Conservation (phyloP, 495 filamentous ascomycete species). For the Parmelia sp. region DNA sequence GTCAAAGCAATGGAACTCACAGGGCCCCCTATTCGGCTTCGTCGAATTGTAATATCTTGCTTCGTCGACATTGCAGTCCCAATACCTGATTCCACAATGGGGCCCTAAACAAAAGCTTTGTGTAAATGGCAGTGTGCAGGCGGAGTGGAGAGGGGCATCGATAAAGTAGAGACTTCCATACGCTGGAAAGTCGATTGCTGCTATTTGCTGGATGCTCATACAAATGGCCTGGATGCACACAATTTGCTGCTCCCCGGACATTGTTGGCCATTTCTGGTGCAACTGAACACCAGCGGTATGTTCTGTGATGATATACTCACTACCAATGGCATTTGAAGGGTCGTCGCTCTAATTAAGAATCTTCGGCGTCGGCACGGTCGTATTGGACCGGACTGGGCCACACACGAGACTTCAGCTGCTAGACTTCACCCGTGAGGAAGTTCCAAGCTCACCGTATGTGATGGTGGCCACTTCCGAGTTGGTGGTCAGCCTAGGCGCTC, state of each 20-base stretch:
- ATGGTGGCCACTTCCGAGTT: slow-evolving; percentile 44
- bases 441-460: slow-evolving; percentile 34
- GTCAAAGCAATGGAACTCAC: slow-evolving; percentile 30
- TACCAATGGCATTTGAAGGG: slow-evolving; percentile 35
- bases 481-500: slow-evolving; percentile 30
- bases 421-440: neutral
- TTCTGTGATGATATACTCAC: slow-evolving; percentile 44
- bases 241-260: slow-evolving; percentile 36
- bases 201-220: slow-evolving; percentile 31
- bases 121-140: slow-evolving; percentile 29
- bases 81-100: slow-evolving; percentile 36
- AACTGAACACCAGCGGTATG: slow-evolving; percentile 35
- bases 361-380: slow-evolving; percentile 36
- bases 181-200: slow-evolving; percentile 36
- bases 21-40: slow-evolving; percentile 33
- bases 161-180: slow-evolving; percentile 39
- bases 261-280: slow-evolving; percentile 35
- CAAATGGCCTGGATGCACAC: slow-evolving; percentile 33
- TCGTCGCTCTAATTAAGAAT: slow-evolving; percentile 38
- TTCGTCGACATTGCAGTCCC: slow-evolving; percentile 36
- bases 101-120: slow-evolving; percentile 39
- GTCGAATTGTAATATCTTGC: slow-evolving; percentile 17
- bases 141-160: slow-evolving; percentile 27
- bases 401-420: slow-evolving; percentile 18
- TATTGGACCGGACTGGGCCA: slow-evolving; percentile 33